Evolutionary conservation across 495 filamentous ascomycete species (phyloP), one percentile per base, ranked within the genome.

Genomic region (Pyrenula massariospora): DNA sequence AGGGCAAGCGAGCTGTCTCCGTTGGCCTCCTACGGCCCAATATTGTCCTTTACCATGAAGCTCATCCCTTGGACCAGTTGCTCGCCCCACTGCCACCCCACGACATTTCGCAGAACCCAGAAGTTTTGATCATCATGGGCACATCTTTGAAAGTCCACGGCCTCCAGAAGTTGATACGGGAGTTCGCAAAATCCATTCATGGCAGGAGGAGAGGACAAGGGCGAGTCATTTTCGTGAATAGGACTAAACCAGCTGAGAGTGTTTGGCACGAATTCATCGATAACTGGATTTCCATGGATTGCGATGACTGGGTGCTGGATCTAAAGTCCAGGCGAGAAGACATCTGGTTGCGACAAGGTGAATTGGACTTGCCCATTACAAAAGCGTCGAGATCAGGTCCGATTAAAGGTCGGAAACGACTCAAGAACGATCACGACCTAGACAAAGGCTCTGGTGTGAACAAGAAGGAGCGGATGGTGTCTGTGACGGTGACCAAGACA

Each of bases 131-230:
- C 3, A 81, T 88, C 49, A 66, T 88, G 22, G 84, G 84, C 8
- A 88, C 84, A 2, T 86, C 82, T 47, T 72, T 88, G 54, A 77
- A 76, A 36, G 84, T 88, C 12, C 85, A 86, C 57, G 84, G 84
- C 0, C 68, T 88, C 3, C 86, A 86, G 62, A 72, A 79, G 0
- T 75, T 88, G 64, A 78, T 86, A 2, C 80, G 73, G 60, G 83
- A 86, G 54, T 86, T 88, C 56, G 80, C 84, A n/a, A 84, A 82
- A 60, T 78, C 84, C 1, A 80, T 87, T 0, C 84, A 86, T 61
- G 78, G 76, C 22, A 77, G 73, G 24, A 77, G 58, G 8, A 55
- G 59, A 51, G 62, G 56, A 12, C 61, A 59, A 22, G 63, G 84
- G 47, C 84, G 78, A 50, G 84, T 87, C 0, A 66, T 87, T 20